Evolutionary conservation across 768 basidiomycete genomes (phyloP), one percentile per base, ranked within the genome.

Genomic region (Gymnopilus dilepis): DNA sequence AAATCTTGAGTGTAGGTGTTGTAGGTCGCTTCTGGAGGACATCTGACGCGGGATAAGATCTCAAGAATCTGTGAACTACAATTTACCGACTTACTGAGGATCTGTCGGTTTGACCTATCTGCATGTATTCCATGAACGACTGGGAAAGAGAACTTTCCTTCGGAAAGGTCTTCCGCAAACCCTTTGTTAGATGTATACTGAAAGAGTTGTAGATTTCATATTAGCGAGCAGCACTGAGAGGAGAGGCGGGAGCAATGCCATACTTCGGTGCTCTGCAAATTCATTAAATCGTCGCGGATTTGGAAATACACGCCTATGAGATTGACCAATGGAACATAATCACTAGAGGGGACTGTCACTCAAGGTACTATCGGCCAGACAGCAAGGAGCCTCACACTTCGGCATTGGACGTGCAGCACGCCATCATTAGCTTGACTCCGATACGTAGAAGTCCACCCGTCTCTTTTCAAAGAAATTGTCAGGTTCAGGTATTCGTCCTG

Each of bases 71-170:
- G 15, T n/a, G 15, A 9, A 50, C 4, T 4, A 13, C 43, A 26
- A 2, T 4, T 24, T 22, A 4, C 13, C n/a, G 6, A 31, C 90
- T 63, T 67, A 96, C 95, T 96, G 56, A 97, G 80, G 33, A 99
- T 82, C 73, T 90, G 90, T 33, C 87, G 83, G 74, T 94, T 94
- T 0, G 87, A 82, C 11, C 78, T 81, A 70, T 95, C 87, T 6
- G 91, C 84, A 30, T 91, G 87, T 48, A 98, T 89, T 19, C 91
- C 88, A 73, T 98, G 97, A 0, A 99, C 89, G 31, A 98, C 82
- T 0, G 95, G 96, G 76, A 99, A 99, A 3, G 94, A 96, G 79
- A 99, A 99, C 74, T 99, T 99, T 6, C 97, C 97, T 77, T 98
- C 97, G 0, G 93, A 90, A 13, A 99, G 80, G 71, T 99, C 97